Conservation (phyloP, 2,329 filamentous ascomycete genomes). For the Alternaria sp. region DNA sequence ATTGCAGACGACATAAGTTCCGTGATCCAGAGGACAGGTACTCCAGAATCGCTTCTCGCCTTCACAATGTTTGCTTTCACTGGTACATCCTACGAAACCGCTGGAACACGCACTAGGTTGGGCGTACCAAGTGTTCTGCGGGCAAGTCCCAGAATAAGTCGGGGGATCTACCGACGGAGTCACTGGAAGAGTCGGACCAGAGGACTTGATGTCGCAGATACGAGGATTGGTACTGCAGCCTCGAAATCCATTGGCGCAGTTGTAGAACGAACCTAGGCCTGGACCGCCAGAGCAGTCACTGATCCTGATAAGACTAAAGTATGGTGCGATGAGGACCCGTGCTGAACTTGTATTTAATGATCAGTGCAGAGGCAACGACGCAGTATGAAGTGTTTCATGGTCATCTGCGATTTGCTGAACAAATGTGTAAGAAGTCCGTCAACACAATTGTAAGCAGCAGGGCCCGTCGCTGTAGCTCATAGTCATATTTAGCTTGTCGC, state of each 20-base stretch:
- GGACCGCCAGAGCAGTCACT: constrained; percentile 4
- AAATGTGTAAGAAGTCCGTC: too few species aligned
- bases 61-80: background rate
- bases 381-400: too few species aligned
- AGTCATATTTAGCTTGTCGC: too few species aligned
- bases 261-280: constrained; percentile 6
- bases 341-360: too few species aligned
- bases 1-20: constrained; percentile 6
- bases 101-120: background rate
- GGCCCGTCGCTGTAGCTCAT: too few species aligned
- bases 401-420: too few species aligned
- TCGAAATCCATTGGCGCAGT: background rate
- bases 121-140: constrained; percentile 1
- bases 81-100: constrained; percentile 5
- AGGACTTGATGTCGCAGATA: background rate
- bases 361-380: too few species aligned
- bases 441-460: too few species aligned
- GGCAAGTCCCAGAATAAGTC: background rate
- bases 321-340: too few species aligned
- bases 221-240: constrained; percentile 5
- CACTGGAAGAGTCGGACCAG: background rate
- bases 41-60: constrained; percentile 1
- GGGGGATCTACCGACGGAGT: background rate
- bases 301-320: too few species aligned
- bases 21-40: constrained; percentile 2